Percentiles rank a stretch among this genome's conserved stretches.
Conservation (phyloP, 306 rosid species). For the Vachellia collinsii region DNA sequence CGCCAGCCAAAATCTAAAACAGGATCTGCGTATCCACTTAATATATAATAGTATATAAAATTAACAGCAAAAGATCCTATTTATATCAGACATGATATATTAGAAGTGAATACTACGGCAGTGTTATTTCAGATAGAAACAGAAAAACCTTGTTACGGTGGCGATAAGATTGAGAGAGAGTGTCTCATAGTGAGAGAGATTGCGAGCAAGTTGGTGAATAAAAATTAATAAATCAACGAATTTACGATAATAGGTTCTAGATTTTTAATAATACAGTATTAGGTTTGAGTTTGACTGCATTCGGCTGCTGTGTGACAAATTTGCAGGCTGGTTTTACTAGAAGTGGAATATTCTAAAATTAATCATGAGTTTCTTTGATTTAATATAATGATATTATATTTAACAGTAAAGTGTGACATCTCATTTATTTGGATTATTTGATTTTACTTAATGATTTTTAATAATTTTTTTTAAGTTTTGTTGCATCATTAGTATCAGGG, state of each 20-base stretch:
- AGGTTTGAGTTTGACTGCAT: neutral
- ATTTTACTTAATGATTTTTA: neutral
- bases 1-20: neutral
- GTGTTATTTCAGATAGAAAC: neutral
- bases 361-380: neutral
- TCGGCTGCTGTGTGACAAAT: neutral
- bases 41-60: neutral
- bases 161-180: neutral
- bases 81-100: neutral
- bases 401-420: neutral
- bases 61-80: neutral
- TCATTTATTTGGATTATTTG: conserved; percentile 13
- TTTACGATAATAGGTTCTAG: neutral
- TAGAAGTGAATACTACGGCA: neutral
- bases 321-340: neutral
- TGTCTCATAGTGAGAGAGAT: neutral
- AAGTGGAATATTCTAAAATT: conserved; percentile 32
- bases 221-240: neutral
- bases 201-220: neutral
- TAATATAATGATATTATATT: neutral
- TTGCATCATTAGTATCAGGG: neutral
- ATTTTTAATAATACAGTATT: neutral
- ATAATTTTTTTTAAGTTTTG: neutral
- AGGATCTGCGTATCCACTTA: neutral
- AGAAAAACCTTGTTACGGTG: neutral